A percentile compares a stretch with the other conserved stretches of the same genome.
phyloP scores from a whole-genome alignment of 2,329 filamentous ascomycete species.

The Penicillium sp. region DNA sequence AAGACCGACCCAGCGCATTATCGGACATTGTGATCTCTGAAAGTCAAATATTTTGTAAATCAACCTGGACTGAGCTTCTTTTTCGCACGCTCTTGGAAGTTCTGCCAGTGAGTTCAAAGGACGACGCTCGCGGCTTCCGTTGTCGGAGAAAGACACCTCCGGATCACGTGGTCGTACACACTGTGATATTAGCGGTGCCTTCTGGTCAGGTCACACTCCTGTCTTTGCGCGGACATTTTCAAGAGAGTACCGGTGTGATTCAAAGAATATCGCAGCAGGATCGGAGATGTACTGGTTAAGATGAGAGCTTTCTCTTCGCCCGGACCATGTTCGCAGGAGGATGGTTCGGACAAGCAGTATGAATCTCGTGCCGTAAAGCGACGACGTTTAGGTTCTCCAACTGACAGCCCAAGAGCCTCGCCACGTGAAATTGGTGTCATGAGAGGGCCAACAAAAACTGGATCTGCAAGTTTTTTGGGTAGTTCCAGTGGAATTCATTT shows the following conservation, averaged over 20 bases:
- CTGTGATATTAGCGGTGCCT: no score
- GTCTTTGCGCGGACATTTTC: no score
- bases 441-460: conserved; percentile 45
- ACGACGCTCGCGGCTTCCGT: background rate
- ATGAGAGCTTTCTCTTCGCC: conserved; percentile 15
- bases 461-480: conserved; percentile 50
- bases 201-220: no score
- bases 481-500: conserved; percentile 57
- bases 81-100: no score
- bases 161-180: background rate
- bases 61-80: no score
- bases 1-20: no score
- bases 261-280: no score
- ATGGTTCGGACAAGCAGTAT: conserved; percentile 16
- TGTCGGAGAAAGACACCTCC: background rate
- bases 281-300: background rate
- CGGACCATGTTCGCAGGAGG: conserved; percentile 10
- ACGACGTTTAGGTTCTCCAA: conserved; percentile 19
- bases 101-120: no score
- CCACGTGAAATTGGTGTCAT: conserved; percentile 46
- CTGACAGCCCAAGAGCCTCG: conserved; percentile 15
- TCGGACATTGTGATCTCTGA: no score
- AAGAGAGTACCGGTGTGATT: no score
- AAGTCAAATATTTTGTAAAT: no score
- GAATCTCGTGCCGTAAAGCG: conserved; percentile 20